Conservation (phyloP, 176 grass and related monocot genomes). For the Luzula sylvatica region DNA sequence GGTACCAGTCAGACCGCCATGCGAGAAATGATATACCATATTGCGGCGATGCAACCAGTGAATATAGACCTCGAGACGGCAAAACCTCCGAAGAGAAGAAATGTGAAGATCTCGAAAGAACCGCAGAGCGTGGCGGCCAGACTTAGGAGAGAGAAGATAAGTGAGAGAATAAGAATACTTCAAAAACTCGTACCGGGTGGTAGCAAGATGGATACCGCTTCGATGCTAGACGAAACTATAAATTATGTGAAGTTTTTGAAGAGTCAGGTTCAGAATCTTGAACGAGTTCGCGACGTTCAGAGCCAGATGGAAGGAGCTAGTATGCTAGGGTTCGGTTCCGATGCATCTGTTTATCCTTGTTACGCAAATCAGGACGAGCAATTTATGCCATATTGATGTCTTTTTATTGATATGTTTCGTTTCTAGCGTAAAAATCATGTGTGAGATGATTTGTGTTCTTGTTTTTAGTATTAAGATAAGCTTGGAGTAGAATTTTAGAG, state of each 20-base stretch:
- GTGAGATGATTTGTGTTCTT: no score
- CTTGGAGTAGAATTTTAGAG: background rate
- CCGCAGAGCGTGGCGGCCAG: conserved; percentile 94
- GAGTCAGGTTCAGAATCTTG: conserved; percentile 76
- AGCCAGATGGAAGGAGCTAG: conserved; percentile 17
- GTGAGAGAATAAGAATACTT: conserved; percentile 91
- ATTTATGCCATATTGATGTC: no score
- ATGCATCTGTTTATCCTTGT: conserved; percentile 4
- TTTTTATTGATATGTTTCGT: no score
- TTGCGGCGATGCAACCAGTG: conserved; percentile 90
- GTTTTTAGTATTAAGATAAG: no score
- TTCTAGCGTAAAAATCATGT: no score
- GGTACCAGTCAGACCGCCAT: conserved; percentile 29
- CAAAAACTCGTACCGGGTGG: conserved; percentile 82
- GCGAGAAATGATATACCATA: conserved; percentile 89
- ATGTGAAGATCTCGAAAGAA: conserved; percentile 82
- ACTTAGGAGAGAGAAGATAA: conserved; percentile 89
- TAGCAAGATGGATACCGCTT: conserved; percentile 97
- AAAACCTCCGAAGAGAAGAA: conserved; percentile 75
- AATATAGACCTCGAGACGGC: conserved; percentile 74
- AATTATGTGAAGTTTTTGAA: conserved; percentile 98
- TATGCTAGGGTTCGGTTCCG: background rate
- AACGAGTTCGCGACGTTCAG: conserved; percentile 36
- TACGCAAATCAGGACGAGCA: no score
- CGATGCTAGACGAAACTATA: conserved; percentile 97